A percentile compares a stretch with the other conserved stretches of the same genome.
Conservation (phyloP, 345 rosid genomes). For the Populus tremula region DNA sequence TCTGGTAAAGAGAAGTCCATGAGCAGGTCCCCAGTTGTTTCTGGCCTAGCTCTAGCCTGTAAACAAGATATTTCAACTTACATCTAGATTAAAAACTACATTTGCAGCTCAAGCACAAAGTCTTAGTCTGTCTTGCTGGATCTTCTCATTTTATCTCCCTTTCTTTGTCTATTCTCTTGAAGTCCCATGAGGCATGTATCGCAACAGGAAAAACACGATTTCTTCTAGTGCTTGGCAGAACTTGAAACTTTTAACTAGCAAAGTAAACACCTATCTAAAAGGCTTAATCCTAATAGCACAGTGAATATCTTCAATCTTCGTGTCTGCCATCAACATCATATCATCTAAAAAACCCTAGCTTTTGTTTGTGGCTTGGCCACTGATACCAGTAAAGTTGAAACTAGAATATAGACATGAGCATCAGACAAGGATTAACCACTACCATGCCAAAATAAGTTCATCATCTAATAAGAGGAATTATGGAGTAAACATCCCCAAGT, state of each 20-base stretch:
- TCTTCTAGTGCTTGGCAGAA: too few relatives aligned
- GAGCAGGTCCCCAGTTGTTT: neutral
- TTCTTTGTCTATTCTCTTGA: neutral
- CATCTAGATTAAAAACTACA: neutral
- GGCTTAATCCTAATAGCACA: too few relatives aligned
- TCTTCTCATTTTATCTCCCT: neutral
- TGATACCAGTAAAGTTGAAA: neutral
- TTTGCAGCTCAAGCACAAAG: neutral
- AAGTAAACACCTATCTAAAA: too few relatives aligned
- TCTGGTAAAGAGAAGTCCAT: neutral
- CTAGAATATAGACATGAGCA: neutral
- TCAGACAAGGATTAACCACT: neutral
- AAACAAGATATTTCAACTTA: neutral
- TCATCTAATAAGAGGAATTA: neutral
- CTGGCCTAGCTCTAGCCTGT: neutral
- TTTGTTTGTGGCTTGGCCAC: too few relatives aligned
- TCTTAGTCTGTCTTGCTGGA: neutral
- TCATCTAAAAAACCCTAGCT: neutral
- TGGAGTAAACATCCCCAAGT: neutral
- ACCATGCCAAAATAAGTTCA: neutral
- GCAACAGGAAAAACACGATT: too few relatives aligned
- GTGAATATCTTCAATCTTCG: too few relatives aligned
- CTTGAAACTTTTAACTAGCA: too few relatives aligned
- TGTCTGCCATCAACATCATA: neutral
- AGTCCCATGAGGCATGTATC: too few relatives aligned